phyloP scores from a whole-genome alignment of 164 flowering plant genomes.

The Echeveria elegans region DNA sequence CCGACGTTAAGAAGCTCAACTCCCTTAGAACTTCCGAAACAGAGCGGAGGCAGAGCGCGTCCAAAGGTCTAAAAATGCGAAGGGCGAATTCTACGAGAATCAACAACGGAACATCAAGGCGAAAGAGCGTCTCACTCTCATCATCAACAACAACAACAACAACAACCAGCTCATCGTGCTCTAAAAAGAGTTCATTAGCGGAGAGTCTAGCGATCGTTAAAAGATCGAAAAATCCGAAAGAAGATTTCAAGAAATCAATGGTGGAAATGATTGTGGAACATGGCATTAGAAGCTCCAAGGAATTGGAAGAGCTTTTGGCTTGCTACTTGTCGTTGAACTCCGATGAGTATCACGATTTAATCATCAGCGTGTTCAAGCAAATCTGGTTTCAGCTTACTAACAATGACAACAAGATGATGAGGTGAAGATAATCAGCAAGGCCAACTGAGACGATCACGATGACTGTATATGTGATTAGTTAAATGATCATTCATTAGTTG shows the following conservation, averaged over 20 bases:
- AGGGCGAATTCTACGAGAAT: too few relatives aligned
- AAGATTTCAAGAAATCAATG: slow-evolving; percentile 82
- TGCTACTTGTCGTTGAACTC: slow-evolving; percentile 75
- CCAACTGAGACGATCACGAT: not conserved
- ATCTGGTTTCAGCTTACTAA: slow-evolving; percentile 64
- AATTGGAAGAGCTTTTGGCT: slow-evolving; percentile 80
- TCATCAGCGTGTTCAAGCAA: slow-evolving; percentile 69
- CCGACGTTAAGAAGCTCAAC: too few relatives aligned
- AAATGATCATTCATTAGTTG: too few relatives aligned
- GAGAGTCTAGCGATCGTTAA: slow-evolving; percentile 74
- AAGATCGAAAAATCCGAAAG: slow-evolving; percentile 52
- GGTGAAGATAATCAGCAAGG: not conserved
- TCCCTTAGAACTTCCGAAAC: too few relatives aligned
- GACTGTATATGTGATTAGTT: too few relatives aligned
- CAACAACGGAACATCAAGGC: not conserved
- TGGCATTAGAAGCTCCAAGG: slow-evolving; percentile 48
- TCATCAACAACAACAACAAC: too few relatives aligned
- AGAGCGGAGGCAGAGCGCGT: too few relatives aligned
- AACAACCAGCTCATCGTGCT: slow-evolving; percentile 15
- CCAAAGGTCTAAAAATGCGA: too few relatives aligned
- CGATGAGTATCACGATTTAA: slow-evolving; percentile 61
- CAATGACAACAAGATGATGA: too few relatives aligned
- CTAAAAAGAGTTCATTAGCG: slow-evolving; percentile 24
- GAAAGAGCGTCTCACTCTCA: slow-evolving; percentile 22
- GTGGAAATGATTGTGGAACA: slow-evolving; percentile 85